Conservation (phyloP, 345 rosid genomes). For the Mercurialis annua region DNA sequence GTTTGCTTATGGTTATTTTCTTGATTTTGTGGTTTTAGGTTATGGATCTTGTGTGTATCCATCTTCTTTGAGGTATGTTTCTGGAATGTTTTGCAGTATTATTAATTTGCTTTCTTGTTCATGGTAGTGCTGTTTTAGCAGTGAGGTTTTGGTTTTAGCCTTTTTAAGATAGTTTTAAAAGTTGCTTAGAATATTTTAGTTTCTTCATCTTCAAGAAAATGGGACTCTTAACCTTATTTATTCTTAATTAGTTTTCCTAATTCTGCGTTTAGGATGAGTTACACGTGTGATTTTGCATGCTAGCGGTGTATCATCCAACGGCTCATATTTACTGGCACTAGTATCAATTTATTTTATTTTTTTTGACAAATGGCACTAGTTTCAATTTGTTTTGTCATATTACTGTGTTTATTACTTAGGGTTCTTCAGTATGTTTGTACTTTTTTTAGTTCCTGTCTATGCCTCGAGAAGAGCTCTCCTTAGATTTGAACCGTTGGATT, state of each 20-base stretch:
- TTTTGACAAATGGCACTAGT: not conserved
- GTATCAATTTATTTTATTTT: not conserved
- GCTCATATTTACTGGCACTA: not conserved
- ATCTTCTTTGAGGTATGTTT: conserved; percentile 51
- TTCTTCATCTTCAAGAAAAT: conserved; percentile 11
- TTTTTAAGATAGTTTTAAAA: not conserved
- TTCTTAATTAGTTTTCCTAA: not conserved
- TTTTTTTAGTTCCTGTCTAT: not conserved
- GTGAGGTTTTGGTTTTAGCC: not conserved
- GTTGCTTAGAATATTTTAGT: conserved; percentile 1
- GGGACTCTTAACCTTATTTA: not conserved
- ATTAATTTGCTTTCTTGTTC: not conserved
- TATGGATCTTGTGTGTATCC: conserved; percentile 86
- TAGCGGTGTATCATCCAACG: not conserved
- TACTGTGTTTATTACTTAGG: conserved; percentile 10
- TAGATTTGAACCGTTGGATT: conserved; percentile 4
- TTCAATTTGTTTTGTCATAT: not conserved
- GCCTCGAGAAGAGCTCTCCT: not conserved
- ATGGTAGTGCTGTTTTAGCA: not conserved
- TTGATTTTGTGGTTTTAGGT: conserved; percentile 38
- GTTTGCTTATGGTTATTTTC: no score
- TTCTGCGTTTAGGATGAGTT: not conserved
- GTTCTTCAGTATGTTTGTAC: not conserved
- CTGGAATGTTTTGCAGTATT: not conserved
- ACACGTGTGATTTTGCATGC: conserved; percentile 14